A percentile compares a stretch with the other conserved stretches of the same genome.
These are phyloP conservation scores for Phylloporus sp. DNA, from an alignment of 768 basidiomycete species.

Conservation along the genomic window DNA sequence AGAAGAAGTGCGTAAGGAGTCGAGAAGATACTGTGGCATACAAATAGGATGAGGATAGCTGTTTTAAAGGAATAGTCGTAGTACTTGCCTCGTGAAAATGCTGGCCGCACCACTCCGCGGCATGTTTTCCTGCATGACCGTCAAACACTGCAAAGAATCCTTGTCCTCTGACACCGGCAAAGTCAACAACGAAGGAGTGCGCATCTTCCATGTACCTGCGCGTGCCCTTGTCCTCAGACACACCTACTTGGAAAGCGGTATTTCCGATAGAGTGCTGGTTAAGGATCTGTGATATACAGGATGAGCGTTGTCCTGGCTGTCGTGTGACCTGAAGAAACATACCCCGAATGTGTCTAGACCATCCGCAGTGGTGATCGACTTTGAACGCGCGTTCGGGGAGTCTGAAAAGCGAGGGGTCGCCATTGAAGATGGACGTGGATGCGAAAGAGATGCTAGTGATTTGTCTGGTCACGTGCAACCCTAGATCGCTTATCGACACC, in stretches of 20 bases:
- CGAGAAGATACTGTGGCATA: constrained; percentile 53
- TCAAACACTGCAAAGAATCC: constrained; percentile 99
- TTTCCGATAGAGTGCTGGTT: constrained; percentile 66
- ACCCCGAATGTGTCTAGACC: constrained; percentile 75
- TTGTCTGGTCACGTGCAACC: constrained; percentile 23
- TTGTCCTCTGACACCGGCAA: constrained; percentile 85
- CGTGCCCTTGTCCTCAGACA: constrained; percentile 84
- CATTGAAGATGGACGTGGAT: constrained; percentile 20
- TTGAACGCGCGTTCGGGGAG: constrained; percentile 76
- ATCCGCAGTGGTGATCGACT: constrained; percentile 75
- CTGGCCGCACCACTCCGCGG: constrained; percentile 97
- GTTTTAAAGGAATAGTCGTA: not conserved
- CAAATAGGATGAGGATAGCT: constrained; percentile 8
- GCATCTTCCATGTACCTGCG: constrained; percentile 96
- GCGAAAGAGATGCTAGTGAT: constrained; percentile 6
- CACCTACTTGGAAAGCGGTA: constrained; percentile 56
- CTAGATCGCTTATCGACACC: constrained; percentile 22
- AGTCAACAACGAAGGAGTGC: constrained; percentile 95
- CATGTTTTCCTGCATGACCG: constrained; percentile 97
- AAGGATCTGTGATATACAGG: constrained; percentile 28
- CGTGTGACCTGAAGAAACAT: constrained; percentile 25
- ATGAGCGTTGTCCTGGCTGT: constrained; percentile 1
- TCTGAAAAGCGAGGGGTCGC: constrained; percentile 41
- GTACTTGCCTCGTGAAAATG: constrained; percentile 84
- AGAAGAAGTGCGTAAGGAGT: constrained; percentile 60